Conservation (phyloP, 805 yeast species). For the Candida endomychidarum region DNA sequence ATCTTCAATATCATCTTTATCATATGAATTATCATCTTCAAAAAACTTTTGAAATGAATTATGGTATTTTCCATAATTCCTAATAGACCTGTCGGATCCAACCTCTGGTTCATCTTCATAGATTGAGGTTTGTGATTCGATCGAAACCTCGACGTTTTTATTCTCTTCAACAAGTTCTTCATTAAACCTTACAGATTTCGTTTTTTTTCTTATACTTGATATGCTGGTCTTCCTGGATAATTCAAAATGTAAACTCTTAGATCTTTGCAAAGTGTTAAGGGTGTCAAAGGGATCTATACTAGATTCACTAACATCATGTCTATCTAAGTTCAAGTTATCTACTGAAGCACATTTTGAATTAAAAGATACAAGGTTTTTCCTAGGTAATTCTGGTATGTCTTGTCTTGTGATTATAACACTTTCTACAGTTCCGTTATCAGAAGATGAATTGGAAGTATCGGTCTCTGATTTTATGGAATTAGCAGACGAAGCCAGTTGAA, state of each 20-base stretch:
- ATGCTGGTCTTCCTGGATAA: constrained; percentile 12
- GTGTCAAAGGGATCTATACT: constrained; percentile 24
- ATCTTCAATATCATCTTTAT: not conserved
- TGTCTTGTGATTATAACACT: constrained; percentile 4
- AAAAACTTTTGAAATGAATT: too few relatives aligned
- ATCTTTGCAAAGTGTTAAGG: constrained; percentile 14
- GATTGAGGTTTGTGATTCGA: not conserved
- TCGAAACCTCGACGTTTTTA: not conserved
- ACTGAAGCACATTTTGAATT: too few relatives aligned
- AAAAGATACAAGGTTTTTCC: too few relatives aligned
- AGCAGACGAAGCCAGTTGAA: not conserved
- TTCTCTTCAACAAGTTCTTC: not conserved
- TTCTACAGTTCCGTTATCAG: not conserved
- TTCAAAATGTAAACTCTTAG: constrained; percentile 17
- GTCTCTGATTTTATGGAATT: not conserved
- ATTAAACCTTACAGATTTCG: constrained; percentile 14
- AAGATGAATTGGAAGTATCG: not conserved
- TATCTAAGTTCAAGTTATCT: too few relatives aligned
- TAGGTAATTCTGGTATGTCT: constrained; percentile 4
- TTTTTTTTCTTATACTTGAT: constrained; percentile 11
- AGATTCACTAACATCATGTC: constrained; percentile 16
- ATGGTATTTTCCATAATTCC: not conserved
- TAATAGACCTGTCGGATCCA: not conserved
- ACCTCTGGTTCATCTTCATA: constrained; percentile 1
- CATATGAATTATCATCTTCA: not conserved